These are phyloP conservation scores for Casuarina glauca DNA, from an alignment of 306 rosid genomes.

Conservation along the genomic window DNA sequence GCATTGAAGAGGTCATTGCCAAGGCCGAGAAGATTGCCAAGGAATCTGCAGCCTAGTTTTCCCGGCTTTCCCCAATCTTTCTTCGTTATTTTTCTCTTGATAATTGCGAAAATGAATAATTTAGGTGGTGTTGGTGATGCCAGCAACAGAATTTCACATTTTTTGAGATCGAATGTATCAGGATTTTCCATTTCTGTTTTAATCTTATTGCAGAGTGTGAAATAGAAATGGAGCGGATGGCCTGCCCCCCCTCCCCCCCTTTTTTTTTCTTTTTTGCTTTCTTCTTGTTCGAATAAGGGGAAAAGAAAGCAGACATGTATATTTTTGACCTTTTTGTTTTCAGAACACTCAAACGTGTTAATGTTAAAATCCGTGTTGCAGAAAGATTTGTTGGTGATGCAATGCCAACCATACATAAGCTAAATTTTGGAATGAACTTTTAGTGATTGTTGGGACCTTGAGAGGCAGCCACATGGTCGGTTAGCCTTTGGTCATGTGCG, in stretches of 20 bases:
- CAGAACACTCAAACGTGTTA: constrained; percentile 41
- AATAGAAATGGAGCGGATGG: constrained; percentile 47
- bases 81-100: constrained; percentile 34
- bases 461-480: too few species aligned
- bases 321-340: constrained; percentile 41
- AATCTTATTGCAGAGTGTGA: constrained; percentile 44
- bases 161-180: constrained; percentile 43
- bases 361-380: constrained; percentile 27
- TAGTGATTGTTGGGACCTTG: too few species aligned
- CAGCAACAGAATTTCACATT: constrained; percentile 57
- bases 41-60: constrained; percentile 64
- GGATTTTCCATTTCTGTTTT: constrained; percentile 45
- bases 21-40: constrained; percentile 98
- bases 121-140: constrained; percentile 69
- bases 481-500: too few species aligned
- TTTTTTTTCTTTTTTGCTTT: constrained; percentile 27
- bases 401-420: neutral
- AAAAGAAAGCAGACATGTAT: constrained; percentile 52
- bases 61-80: neutral
- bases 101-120: constrained; percentile 71
- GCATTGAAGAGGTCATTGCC: constrained; percentile 91
- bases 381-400: neutral
- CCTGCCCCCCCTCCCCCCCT: constrained; percentile 38
- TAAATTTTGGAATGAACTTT: too few species aligned
- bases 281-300: constrained; percentile 47